These are phyloP conservation scores for Aspergillus sp. DNA, from an alignment of 2,329 filamentous ascomycete genomes.

Conservation along the genomic window DNA sequence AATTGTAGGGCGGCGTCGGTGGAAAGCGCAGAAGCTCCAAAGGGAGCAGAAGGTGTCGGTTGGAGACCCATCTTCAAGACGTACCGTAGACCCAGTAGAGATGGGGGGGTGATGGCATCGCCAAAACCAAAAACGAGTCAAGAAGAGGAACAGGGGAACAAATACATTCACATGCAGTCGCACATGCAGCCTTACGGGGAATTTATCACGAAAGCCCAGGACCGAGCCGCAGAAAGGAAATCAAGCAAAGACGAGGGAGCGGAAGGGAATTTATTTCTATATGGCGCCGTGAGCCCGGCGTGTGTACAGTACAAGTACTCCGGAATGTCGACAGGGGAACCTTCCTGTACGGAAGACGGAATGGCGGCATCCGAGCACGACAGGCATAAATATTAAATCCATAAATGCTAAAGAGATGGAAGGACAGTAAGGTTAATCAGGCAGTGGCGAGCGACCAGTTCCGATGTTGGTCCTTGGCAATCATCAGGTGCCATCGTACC, in stretches of 20 bases:
- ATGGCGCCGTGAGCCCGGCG: not conserved
- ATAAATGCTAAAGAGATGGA: not conserved
- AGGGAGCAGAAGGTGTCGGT: conserved; percentile 19
- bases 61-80: conserved; percentile 9
- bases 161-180: not conserved
- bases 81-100: not conserved
- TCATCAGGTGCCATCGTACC: no score
- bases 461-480: no score
- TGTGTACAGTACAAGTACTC: not conserved
- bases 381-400: not conserved
- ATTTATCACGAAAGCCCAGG: not conserved
- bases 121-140: not conserved
- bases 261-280: not conserved
- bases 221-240: not conserved
- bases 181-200: not conserved
- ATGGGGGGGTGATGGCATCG: not conserved
- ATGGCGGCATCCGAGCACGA: not conserved
- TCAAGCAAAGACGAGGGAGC: not conserved
- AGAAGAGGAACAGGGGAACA: not conserved
- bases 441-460: not conserved
- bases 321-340: not conserved
- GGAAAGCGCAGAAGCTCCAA: conserved; percentile 14
- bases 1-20: conserved; percentile 4
- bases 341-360: not conserved
- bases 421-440: not conserved